Base-by-base conservation (phyloP, 1,284 basidiomycete species). In the Anthracocystis panici-leucophaei region DNA sequence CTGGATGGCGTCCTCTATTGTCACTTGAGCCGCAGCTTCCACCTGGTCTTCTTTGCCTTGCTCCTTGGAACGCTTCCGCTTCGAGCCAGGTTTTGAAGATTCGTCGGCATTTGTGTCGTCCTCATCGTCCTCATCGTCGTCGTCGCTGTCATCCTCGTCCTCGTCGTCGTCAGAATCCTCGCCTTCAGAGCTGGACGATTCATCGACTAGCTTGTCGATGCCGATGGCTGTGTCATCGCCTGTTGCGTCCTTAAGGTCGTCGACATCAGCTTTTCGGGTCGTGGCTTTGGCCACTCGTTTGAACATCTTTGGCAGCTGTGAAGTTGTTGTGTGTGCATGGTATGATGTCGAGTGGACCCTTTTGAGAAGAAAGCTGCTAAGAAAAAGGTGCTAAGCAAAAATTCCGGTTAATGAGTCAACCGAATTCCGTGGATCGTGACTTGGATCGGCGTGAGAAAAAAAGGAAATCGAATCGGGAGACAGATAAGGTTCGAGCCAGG, bases 201-300 rank as follows among this genome's bases (percentile, higher is more conserved):
- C 73, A 58, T 75, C 68, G n/a, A 71, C 60, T 41, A 67, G 59
- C 58, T 61, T 62, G 63, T 75, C 72, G 59, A 75, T 69, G 51
- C 62, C 65, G 33, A 75, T 59, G 11, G 66, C 72, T 14, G 72
- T 69, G 57, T 75, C 72, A 27, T 75, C 72, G 5, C 72, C 72
- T 12, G 62, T 66, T 1, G 41, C 56, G 4, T 44, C n/a, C 53
- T 70, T 69, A 57, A 66, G 42, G 5, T 70, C 55, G n/a, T 69
- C 66, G n/a, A 45, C 63, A 44, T 63, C 57, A 29, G 12, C 51
- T 46, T 65, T 75, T 33, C 53, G 65, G 38, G 33, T 48, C 2
- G 72, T 75, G 35, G 72, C 72, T 49, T 68, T 71, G 10, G 53
- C 58, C 44, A 75, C 73, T 45, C 73, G 49, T 58, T 75, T 75